Percentiles rank a stretch among this genome's conserved stretches.
Conservation (phyloP, 768 basidiomycete species). For the Pholiota conissans region DNA sequence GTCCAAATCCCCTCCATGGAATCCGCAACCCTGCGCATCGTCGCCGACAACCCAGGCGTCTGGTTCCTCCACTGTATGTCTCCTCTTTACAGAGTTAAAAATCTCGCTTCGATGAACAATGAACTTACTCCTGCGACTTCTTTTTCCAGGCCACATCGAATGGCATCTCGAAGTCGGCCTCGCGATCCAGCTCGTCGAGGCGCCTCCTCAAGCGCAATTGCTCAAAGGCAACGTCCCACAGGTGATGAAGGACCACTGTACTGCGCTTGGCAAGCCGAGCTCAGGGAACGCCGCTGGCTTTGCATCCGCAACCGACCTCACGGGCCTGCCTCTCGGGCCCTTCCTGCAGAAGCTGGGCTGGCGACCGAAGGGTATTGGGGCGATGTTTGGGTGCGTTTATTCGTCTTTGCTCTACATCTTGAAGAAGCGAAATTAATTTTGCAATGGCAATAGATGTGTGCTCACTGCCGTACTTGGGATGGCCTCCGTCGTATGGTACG, state of each 20-base stretch:
- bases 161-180: conserved; percentile 88
- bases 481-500: conserved; percentile 83
- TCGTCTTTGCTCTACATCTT: conserved; percentile 12
- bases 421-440: conserved; percentile 16
- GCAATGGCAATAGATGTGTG: conserved; percentile 81
- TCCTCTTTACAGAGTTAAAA: too few species aligned
- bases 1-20: conserved; percentile 69
- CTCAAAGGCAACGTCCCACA: conserved; percentile 52
- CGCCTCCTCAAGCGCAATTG: conserved; percentile 70
- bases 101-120: not conserved
- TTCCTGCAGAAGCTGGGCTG: conserved; percentile 74
- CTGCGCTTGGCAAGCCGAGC: conserved; percentile 50
- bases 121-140: not conserved
- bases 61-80: conserved; percentile 83
- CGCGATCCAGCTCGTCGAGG: conserved; percentile 82
- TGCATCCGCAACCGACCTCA: conserved; percentile 65
- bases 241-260: conserved; percentile 71
- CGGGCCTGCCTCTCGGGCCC: conserved; percentile 65
- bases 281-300: conserved; percentile 90
- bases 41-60: conserved; percentile 91
- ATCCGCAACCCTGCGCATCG: conserved; percentile 72
- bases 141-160: conserved; percentile 67
- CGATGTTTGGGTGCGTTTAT: conserved; percentile 64
- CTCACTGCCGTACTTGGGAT: conserved; percentile 84
- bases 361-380: conserved; percentile 70